Evolutionary conservation across 2,329 filamentous ascomycete genomes (phyloP).

Genomic region (Trichoderma guizhouense): DNA sequence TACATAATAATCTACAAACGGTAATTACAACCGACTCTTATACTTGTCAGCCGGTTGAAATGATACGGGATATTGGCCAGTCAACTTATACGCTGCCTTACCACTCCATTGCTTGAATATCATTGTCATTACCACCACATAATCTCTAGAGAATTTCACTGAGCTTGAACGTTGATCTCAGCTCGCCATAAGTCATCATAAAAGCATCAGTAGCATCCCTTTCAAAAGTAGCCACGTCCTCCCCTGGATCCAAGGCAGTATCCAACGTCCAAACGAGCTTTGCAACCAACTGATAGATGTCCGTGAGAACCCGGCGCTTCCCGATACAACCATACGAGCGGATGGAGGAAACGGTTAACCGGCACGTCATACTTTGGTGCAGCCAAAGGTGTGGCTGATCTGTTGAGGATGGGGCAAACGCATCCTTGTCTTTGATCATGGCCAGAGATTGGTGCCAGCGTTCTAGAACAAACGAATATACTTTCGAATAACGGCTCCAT

Average conservation of each 20-base stretch:
- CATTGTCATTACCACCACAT: not conserved
- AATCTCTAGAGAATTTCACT: not conserved
- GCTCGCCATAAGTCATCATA: not conserved
- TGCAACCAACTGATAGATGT: not conserved
- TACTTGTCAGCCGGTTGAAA: not conserved
- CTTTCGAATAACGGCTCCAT: not conserved
- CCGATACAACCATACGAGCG: not conserved
- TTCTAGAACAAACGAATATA: conserved; percentile 36
- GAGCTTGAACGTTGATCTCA: not conserved
- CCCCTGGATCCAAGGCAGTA: not conserved
- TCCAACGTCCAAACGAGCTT: not conserved
- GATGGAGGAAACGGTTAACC: not conserved
- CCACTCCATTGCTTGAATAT: not conserved
- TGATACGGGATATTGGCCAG: not conserved
- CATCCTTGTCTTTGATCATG: conserved; percentile 30
- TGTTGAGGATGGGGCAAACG: conserved; percentile 31
- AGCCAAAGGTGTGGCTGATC: not conserved
- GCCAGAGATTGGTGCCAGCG: conserved; percentile 33
- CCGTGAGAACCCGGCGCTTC: not conserved
- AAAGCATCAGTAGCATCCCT: not conserved
- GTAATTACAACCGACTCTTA: not conserved
- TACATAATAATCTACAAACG: not conserved
- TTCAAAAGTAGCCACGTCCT: not conserved
- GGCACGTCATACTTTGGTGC: not conserved
- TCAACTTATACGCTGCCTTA: not conserved